Conservation (phyloP, 1,139 yeast genomes). For the Martiniozyma asiatica region DNA sequence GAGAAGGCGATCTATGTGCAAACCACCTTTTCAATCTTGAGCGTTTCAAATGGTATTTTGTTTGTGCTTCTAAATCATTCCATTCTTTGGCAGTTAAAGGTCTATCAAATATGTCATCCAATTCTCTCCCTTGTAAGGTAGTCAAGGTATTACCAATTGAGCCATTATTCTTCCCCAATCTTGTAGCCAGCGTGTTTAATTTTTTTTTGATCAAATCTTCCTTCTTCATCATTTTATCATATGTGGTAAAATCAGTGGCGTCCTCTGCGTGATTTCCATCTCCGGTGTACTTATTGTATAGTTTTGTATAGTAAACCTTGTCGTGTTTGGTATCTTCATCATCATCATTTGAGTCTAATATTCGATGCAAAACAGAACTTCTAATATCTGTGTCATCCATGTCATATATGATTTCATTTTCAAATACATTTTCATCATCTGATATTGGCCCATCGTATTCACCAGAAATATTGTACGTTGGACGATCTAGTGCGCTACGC, state of each 20-base stretch:
- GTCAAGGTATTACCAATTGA: conserved; percentile 8
- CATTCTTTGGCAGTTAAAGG: conserved; percentile 9
- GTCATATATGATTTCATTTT: no score
- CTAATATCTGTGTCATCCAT: conserved; percentile 5
- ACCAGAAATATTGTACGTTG: no score
- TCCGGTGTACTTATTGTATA: conserved; percentile 14
- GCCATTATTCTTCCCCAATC: conserved; percentile 5
- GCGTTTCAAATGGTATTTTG: conserved; percentile 2
- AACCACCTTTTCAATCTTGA: conserved; percentile 1
- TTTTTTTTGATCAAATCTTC: conserved; percentile 24
- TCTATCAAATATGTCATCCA: conserved; percentile 12
- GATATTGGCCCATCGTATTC: no score
- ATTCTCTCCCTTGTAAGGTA: conserved; percentile 15
- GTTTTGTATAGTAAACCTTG: conserved; percentile 17
- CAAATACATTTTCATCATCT: no score
- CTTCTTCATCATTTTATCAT: conserved; percentile 24
- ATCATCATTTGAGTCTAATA: conserved; percentile 12
- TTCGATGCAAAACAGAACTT: conserved; percentile 13
- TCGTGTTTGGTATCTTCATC: conserved; percentile 13
- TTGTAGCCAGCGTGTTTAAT: conserved; percentile 23
- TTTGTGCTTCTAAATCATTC: conserved; percentile 6
- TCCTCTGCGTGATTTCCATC: conserved; percentile 3
- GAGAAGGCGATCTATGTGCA: not conserved
- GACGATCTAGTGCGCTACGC: no score
- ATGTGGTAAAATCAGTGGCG: conserved; percentile 27